Evolutionary conservation across 495 filamentous ascomycete genomes (phyloP).

Genomic region (Rostrohypoxylon terebratum): DNA sequence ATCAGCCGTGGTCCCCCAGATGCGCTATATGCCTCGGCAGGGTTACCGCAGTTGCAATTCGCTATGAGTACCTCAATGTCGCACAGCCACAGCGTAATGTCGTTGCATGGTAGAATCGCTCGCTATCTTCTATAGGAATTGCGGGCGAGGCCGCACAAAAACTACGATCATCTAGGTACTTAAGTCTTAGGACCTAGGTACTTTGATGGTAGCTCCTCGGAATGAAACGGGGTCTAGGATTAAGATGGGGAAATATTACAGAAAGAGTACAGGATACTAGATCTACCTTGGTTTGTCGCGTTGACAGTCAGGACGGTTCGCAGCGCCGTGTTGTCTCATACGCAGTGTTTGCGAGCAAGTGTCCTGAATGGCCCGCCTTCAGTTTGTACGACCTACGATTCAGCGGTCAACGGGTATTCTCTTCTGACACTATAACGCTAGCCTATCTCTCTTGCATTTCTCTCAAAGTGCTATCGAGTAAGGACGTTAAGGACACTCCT

Average conservation of each 20-base stretch:
- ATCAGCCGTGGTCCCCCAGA: conserved; percentile 21
- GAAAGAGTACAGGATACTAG: background rate
- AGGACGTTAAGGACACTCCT: background rate
- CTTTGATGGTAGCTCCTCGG: conserved; percentile 21
- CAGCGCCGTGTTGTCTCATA: conserved; percentile 40
- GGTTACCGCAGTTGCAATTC: conserved; percentile 16
- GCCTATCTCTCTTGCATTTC: conserved; percentile 13
- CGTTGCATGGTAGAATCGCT: background rate
- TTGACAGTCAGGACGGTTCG: conserved; percentile 33
- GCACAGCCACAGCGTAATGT: background rate
- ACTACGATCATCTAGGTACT: background rate
- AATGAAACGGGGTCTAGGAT: conserved; percentile 19
- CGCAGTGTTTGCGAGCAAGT: conserved; percentile 39
- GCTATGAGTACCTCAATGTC: conserved; percentile 7
- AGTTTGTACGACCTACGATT: conserved; percentile 32
- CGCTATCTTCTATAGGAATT: background rate
- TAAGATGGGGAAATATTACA: conserved; percentile 22
- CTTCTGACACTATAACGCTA: conserved; percentile 32
- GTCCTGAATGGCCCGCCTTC: conserved; percentile 35
- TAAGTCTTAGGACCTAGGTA: too few relatives aligned
- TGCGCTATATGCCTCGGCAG: conserved; percentile 4
- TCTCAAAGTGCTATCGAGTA: conserved; percentile 9
- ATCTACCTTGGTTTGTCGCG: background rate
- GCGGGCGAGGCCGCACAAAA: conserved; percentile 10
- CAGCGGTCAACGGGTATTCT: conserved; percentile 37